phyloP scores from a whole-genome alignment of 164 flowering plant species.

The Platanus orientalis region DNA sequence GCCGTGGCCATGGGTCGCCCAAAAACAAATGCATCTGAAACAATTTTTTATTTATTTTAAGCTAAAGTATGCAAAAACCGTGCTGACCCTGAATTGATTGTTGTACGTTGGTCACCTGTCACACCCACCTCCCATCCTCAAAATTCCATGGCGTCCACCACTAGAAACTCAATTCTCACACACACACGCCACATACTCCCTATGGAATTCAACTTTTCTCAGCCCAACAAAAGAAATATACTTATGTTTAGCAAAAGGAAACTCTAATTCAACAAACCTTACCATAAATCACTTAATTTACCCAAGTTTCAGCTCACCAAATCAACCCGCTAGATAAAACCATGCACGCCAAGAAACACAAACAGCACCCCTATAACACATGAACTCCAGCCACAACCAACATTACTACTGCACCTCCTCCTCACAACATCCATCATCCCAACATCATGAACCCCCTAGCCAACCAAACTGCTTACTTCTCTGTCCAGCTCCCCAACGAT shows the following conservation, averaged over 20 bases:
- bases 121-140: constrained; percentile 24
- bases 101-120: constrained; percentile 24
- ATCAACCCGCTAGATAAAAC: constrained; percentile 36
- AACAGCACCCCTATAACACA: constrained; percentile 21
- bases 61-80: no score
- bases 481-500: constrained; percentile 5
- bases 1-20: no score
- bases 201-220: not conserved
- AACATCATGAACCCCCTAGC: constrained; percentile 21
- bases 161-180: not conserved
- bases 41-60: no score
- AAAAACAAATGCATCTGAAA: no score
- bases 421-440: constrained; percentile 15
- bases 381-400: constrained; percentile 5
- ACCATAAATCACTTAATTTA: not conserved
- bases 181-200: not conserved
- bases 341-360: constrained; percentile 47
- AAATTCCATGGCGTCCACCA: not conserved
- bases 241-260: not conserved
- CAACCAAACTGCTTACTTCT: constrained; percentile 18
- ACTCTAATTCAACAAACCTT: not conserved
- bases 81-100: no score
- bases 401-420: not conserved
- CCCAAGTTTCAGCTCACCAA: constrained; percentile 71
- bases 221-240: not conserved